Evolutionary conservation across 345 rosid species (phyloP), one percentile per base, ranked within the genome.

Genomic region (Eucalyptus rudis): DNA sequence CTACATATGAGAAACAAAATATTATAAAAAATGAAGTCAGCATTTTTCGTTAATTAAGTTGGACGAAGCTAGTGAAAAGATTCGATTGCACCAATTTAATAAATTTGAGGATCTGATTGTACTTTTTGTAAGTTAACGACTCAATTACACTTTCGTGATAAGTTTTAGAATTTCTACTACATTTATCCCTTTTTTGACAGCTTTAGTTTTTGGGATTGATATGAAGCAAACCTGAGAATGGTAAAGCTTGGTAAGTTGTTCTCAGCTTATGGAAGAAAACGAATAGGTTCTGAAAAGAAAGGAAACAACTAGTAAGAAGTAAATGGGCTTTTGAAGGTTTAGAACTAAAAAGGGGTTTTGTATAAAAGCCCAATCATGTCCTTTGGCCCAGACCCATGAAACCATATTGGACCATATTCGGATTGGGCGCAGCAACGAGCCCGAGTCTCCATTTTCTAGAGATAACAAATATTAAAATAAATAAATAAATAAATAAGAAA

Each of bases 51-150:
- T 52, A 52, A 52, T 0, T 3, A 52, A 52, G 4, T 52, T 52
- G 10, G 24, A 52, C 1, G 10, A 19, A 52, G 0, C 24, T 7
- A 52, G 1, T 0, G 1, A 7, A 52, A 52, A 0, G 1, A 52
- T 52, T 52, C 25, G 7, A 52, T 52, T 20, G 2, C 58, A 52
- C 2, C 5, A 52, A 52, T 52, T 52, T 52, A 20, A 52, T 2
- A 52, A 52, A 52, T 52, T 52, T 52, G 10, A 52, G 2, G 0
- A 0, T 0, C 8, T 52, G 10, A 20, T 20, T 52, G 2, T 52
- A 52, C 0, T 7, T 52, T 52, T 52, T 19, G 0, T 52, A 52
- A 52, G 25, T 52, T 52, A 1, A 20, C 10, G 2, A 1, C 10
- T 52, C 0, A 19, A 52, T 19, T 52, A 1, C 4, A 52, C 58